Evolutionary conservation across 495 filamentous ascomycete genomes (phyloP).

Genomic region (Neurospora sp.): DNA sequence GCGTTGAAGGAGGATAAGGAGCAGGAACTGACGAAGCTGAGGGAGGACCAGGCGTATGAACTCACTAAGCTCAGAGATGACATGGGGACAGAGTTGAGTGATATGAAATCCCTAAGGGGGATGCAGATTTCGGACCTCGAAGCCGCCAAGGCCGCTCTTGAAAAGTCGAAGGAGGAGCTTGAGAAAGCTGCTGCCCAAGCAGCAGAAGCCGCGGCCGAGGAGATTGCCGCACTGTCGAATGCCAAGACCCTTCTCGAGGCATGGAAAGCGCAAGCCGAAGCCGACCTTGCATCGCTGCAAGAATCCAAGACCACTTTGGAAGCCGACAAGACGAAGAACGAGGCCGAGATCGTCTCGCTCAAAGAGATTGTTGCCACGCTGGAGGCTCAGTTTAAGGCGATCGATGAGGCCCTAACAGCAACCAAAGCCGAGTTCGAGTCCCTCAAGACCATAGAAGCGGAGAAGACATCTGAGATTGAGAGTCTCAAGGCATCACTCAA

Average conservation of each 20-base stretch:
- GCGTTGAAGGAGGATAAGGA: constrained; percentile 1
- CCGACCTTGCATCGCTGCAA: constrained; percentile 17
- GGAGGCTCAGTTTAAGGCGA: constrained; percentile 16
- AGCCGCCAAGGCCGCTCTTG: constrained; percentile 16
- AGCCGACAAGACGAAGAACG: constrained; percentile 10
- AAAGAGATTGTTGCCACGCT: constrained; percentile 13
- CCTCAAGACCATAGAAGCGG: constrained; percentile 12
- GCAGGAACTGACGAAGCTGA: not conserved
- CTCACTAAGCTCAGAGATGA: constrained; percentile 3
- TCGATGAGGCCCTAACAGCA: constrained; percentile 18
- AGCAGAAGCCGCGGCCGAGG: constrained; percentile 14
- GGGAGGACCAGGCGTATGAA: constrained; percentile 1
- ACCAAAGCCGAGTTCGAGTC: constrained; percentile 18
- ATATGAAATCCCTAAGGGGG: not conserved
- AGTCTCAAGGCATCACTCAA: constrained; percentile 18
- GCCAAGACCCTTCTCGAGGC: constrained; percentile 18
- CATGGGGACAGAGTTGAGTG: constrained; percentile 3
- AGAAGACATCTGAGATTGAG: constrained; percentile 21
- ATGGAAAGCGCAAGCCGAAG: constrained; percentile 16
- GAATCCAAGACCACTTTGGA: constrained; percentile 12
- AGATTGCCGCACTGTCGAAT: constrained; percentile 17
- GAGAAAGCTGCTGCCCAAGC: constrained; percentile 21
- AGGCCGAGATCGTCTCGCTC: constrained; percentile 10
- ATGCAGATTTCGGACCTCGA: constrained; percentile 9
- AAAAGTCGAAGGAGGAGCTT: constrained; percentile 15